Base-by-base conservation (phyloP, 1,284 basidiomycete species). In the Cutaneotrichosporon cavernicola region DNA sequence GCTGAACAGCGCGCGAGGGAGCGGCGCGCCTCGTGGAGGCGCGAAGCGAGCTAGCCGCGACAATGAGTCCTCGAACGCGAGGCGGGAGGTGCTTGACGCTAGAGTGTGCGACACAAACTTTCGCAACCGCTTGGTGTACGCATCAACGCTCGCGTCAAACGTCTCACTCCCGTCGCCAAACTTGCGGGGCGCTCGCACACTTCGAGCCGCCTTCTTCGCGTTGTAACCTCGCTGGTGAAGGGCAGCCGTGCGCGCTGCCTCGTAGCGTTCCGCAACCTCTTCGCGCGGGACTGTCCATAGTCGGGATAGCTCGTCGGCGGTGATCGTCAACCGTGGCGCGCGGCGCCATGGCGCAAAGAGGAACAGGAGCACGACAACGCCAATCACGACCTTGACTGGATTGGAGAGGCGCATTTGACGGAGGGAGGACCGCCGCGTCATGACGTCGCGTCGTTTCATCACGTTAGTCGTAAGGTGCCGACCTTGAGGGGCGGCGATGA, bases 51-150 rank as follows among this genome's bases (percentile, higher is more conserved):
- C 55, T 13, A 70, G 49, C 7, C 66, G 61, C 4, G 26, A 36
- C 5, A 73, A 56, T 10, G 62, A 57, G 30, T 61, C 58, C 3
- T 56, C 55, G 4, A 73, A 47, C 4, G 58, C n/a, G 10, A 22
- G 18, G 2, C 63, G 46, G 26, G 59, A 46, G 13, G 60, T 26
- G 10, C 66, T 65, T 13, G 50, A 16, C 10, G 31, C 21, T 26
- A 72, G 58, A 9, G 56, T 61, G 6, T 16, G 52, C 26, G 50
- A 49, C 11, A 70, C 64, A 58, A 72, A 72, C 21, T 16, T 16
- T 14, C 52, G 36, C 26, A 73, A 62, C 0, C 72, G 64, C 7
- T 56, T 32, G 7, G 69, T 58, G 52, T 73, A 73, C 11, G 40
- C 56, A 4, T 67, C 65, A 21, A 64, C 43, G 21, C 62, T 57